These are phyloP conservation scores for Lactifluus echinatus DNA, from an alignment of 768 basidiomycete species.

Conservation along the genomic window DNA sequence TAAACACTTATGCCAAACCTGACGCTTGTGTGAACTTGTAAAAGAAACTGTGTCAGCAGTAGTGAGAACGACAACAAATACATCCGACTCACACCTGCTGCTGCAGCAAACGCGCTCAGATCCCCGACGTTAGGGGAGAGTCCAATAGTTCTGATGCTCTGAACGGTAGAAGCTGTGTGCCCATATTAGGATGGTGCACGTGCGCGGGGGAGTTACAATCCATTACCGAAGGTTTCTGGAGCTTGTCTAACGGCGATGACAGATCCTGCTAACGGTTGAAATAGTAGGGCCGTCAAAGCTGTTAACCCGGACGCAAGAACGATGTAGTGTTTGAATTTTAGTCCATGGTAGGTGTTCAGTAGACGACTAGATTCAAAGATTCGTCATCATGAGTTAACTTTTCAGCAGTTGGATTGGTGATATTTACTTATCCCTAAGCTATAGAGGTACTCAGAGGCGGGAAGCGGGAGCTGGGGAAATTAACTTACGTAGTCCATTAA, in stretches of 20 bases:
- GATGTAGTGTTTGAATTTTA: slow-evolving; percentile 45
- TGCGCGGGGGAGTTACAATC: background rate
- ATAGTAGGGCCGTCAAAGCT: slow-evolving; percentile 36
- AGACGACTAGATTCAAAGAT: background rate
- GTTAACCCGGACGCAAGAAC: slow-evolving; percentile 45
- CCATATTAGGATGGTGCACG: background rate
- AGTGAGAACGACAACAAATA: slow-evolving; percentile 26
- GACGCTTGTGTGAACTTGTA: slow-evolving; percentile 16
- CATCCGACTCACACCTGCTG: slow-evolving; percentile 24
- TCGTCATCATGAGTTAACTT: background rate
- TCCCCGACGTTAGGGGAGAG: slow-evolving; percentile 7
- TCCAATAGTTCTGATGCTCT: slow-evolving; percentile 12
- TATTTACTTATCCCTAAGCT: slow-evolving; percentile 14
- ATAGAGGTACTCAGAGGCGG: background rate
- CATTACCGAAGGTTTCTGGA: slow-evolving; percentile 29
- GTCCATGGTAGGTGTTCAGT: slow-evolving; percentile 27
- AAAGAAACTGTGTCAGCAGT: background rate
- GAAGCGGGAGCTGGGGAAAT: background rate
- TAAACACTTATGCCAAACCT: slow-evolving; percentile 4
- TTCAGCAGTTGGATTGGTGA: too few relatives aligned
- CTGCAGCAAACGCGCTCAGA: slow-evolving; percentile 10
- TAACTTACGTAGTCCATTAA: slow-evolving; percentile 54
- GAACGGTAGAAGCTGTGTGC: slow-evolving; percentile 5
- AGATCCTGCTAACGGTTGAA: slow-evolving; percentile 49
- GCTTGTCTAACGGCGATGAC: slow-evolving; percentile 26